Percentiles rank a stretch among this genome's conserved stretches.
Conservation (phyloP, 192 early-diverging fungal species). For the Backusella parvicylindrica region DNA sequence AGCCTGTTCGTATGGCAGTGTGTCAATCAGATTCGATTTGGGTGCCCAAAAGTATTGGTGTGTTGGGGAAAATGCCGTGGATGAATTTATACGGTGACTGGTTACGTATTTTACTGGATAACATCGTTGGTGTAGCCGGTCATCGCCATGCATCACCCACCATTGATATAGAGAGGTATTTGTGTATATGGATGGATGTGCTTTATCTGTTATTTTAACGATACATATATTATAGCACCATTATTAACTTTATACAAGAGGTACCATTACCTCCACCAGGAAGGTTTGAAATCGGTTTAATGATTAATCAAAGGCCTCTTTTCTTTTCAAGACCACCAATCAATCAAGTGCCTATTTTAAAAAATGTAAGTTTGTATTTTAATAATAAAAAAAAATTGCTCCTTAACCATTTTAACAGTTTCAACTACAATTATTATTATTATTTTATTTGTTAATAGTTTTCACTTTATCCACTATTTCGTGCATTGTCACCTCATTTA, state of each 20-base stretch:
- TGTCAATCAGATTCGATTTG: constrained; percentile 61
- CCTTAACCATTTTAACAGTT: not conserved
- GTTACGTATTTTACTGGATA: constrained; percentile 57
- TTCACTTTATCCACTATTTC: constrained; percentile 70
- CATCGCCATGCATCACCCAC: not conserved
- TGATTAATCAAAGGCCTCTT: constrained; percentile 54
- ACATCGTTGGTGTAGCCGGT: constrained; percentile 46
- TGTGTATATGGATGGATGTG: no score
- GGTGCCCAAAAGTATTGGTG: constrained; percentile 63
- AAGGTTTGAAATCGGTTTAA: constrained; percentile 66
- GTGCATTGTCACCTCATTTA: constrained; percentile 56
- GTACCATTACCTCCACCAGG: constrained; percentile 76
- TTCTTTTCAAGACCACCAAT: constrained; percentile 69
- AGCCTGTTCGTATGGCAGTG: constrained; percentile 49
- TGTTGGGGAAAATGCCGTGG: constrained; percentile 71
- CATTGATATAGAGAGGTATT: constrained; percentile 17
- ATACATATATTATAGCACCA: not conserved
- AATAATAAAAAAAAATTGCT: not conserved
- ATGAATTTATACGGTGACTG: constrained; percentile 73
- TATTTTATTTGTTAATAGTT: constrained; percentile 48
- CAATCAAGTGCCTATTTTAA: constrained; percentile 67
- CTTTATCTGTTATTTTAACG: no score
- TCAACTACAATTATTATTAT: not conserved
- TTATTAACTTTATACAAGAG: constrained; percentile 63
- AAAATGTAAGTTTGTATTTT: constrained; percentile 57